Conservation (phyloP, 2,329 filamentous ascomycete species). For the Diaporthe helianthi region DNA sequence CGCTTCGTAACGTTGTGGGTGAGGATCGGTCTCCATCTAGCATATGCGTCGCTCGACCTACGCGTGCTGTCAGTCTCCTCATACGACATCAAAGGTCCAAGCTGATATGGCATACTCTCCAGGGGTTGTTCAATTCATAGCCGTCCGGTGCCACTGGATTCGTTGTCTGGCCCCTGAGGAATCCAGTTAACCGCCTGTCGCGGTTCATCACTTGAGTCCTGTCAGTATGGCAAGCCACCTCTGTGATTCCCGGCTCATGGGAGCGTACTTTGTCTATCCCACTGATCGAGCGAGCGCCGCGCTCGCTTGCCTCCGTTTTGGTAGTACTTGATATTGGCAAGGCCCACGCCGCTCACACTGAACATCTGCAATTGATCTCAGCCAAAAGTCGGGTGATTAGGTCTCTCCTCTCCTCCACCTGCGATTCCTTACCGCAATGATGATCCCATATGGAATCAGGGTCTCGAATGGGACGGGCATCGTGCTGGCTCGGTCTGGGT, state of each 20-base stretch:
- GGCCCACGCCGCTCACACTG: conserved; percentile 63
- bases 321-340: conserved; percentile 63
- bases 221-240: conserved; percentile 35
- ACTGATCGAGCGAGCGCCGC: conserved; percentile 67
- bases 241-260: neutral
- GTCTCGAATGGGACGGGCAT: conserved; percentile 72
- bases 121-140: conserved; percentile 69
- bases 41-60: conserved; percentile 62
- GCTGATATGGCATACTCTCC: conserved; percentile 58
- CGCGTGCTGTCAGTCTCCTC: conserved; percentile 30
- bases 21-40: conserved; percentile 40
- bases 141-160: conserved; percentile 61
- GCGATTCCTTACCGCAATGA: conserved; percentile 59
- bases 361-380: conserved; percentile 61
- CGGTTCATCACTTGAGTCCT: conserved; percentile 66
- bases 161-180: conserved; percentile 64
- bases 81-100: neutral
- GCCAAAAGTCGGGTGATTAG: conserved; percentile 18
- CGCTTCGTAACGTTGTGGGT: neutral
- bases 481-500: conserved; percentile 36
- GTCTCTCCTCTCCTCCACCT: conserved; percentile 7
- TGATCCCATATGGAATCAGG: conserved; percentile 70
- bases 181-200: conserved; percentile 67
- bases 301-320: conserved; percentile 67
- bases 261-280: conserved; percentile 67